A percentile compares a stretch with the other conserved stretches of the same genome.
These are phyloP conservation scores for Tieghemiomyces parasiticus DNA, from an alignment of 192 early-diverging fungal species.

Conservation along the genomic window DNA sequence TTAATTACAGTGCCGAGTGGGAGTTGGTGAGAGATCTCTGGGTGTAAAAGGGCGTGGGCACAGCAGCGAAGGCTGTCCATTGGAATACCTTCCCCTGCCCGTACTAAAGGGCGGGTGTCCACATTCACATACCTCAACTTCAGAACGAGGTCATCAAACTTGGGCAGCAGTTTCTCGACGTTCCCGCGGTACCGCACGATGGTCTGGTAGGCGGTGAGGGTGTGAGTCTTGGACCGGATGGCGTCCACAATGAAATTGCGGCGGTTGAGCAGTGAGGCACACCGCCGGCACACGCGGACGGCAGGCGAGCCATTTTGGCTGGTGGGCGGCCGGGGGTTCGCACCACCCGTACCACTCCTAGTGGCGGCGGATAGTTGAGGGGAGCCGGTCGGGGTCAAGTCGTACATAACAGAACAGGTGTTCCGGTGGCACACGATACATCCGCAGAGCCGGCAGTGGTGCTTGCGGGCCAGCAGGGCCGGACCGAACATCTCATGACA, in stretches of 20 bases:
- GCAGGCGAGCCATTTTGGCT: not conserved
- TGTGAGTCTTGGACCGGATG: slow-evolving; percentile 16
- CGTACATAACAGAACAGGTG: slow-evolving; percentile 32
- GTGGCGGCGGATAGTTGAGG: slow-evolving; percentile 31
- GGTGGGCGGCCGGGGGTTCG: slow-evolving; percentile 13
- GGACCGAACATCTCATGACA: slow-evolving; percentile 19
- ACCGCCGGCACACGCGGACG: slow-evolving; percentile 17
- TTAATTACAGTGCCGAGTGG: too few relatives aligned
- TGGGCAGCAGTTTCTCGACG: slow-evolving; percentile 36
- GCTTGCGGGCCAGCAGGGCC: too few relatives aligned
- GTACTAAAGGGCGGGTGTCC: too few relatives aligned
- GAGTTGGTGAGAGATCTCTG: too few relatives aligned
- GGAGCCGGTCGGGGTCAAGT: slow-evolving; percentile 28
- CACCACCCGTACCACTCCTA: too few relatives aligned
- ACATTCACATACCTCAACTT: slow-evolving; percentile 41
- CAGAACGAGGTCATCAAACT: slow-evolving; percentile 38
- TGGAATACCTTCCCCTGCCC: too few relatives aligned
- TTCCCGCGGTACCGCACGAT: slow-evolving; percentile 17
- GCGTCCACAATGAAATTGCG: not conserved
- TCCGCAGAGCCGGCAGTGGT: not conserved
- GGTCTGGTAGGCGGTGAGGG: slow-evolving; percentile 27
- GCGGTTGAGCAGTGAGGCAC: slow-evolving; percentile 17
- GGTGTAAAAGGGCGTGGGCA: too few relatives aligned
- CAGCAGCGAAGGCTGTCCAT: too few relatives aligned
- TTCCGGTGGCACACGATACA: too few relatives aligned